Evolutionary conservation across 139 green algal species (phyloP).

Genomic region (Chlamydomonas incerta): DNA sequence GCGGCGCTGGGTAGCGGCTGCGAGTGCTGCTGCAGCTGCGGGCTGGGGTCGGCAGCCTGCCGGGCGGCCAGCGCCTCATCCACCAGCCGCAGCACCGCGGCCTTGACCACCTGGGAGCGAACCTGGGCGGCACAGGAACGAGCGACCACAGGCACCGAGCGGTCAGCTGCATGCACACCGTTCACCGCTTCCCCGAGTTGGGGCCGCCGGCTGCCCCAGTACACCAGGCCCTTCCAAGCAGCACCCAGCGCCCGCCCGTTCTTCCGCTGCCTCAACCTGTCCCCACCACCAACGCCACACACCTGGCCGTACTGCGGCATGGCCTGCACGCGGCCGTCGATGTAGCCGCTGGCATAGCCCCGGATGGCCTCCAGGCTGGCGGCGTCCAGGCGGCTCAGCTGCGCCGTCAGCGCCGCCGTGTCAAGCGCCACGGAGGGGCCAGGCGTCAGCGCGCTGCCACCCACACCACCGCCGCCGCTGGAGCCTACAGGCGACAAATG

Average conservation of each 20-base stretch:
- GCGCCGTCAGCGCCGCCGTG: neutral
- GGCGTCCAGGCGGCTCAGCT: slow-evolving; percentile 25
- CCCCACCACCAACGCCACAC: neutral
- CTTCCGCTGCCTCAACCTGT: neutral
- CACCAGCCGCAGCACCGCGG: slow-evolving; percentile 21
- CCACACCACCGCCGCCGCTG: no score
- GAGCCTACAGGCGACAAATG: no score
- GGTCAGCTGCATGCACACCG: no score
- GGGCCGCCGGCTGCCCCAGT: no score
- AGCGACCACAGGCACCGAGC: no score
- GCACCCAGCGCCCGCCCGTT: no score
- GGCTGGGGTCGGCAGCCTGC: neutral
- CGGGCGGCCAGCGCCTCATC: neutral
- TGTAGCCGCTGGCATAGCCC: slow-evolving; percentile 36
- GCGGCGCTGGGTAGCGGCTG: no score
- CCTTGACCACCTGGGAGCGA: slow-evolving; percentile 39
- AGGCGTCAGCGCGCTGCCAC: no score
- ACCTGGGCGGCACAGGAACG: neutral
- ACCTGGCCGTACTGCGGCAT: slow-evolving; percentile 30
- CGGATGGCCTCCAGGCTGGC: slow-evolving; percentile 23
- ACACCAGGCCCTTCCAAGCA: neutral
- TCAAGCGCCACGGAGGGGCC: neutral
- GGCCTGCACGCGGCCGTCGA: slow-evolving; percentile 31
- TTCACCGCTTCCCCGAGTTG: no score
- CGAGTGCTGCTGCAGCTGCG: neutral